Percentiles rank a stretch among this genome's conserved stretches.
Evolutionary conservation across 768 basidiomycete species (phyloP).

Genomic region (Tricholoma sp.): DNA sequence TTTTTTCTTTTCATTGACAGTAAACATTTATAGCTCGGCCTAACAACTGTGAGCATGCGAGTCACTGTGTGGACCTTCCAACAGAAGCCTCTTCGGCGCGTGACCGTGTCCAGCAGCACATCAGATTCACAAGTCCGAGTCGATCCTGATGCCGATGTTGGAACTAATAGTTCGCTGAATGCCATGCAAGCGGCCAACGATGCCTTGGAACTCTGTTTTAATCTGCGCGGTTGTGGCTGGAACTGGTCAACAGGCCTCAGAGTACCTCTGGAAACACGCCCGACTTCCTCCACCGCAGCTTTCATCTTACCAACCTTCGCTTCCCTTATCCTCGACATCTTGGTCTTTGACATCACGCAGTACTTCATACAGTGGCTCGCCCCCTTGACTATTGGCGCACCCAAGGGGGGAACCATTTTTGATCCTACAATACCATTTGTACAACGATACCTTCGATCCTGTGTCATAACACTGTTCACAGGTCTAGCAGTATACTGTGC

Average conservation of each 20-base stretch:
- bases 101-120: not conserved
- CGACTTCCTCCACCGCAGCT: constrained; percentile 25
- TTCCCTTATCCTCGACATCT: constrained; percentile 28
- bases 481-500: constrained; percentile 41
- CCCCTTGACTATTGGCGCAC: constrained; percentile 35
- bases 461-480: constrained; percentile 34
- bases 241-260: constrained; percentile 45
- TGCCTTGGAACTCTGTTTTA: constrained; percentile 44
- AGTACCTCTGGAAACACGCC: constrained; percentile 38
- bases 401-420: constrained; percentile 38
- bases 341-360: constrained; percentile 42
- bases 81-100: constrained; percentile 28
- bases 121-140: constrained; percentile 6
- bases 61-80: constrained; percentile 37
- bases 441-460: constrained; percentile 38
- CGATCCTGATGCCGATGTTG: not conserved
- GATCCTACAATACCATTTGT: constrained; percentile 30
- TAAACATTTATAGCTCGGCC: constrained; percentile 26
- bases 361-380: constrained; percentile 41
- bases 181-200: constrained; percentile 26
- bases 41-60: constrained; percentile 32
- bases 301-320: constrained; percentile 33
- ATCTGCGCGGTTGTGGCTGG: constrained; percentile 58
- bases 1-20: not conserved
- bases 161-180: constrained; percentile 4